These are phyloP conservation scores for Nakazawaea sp. DNA, from an alignment of 805 yeast species.

Conservation along the genomic window DNA sequence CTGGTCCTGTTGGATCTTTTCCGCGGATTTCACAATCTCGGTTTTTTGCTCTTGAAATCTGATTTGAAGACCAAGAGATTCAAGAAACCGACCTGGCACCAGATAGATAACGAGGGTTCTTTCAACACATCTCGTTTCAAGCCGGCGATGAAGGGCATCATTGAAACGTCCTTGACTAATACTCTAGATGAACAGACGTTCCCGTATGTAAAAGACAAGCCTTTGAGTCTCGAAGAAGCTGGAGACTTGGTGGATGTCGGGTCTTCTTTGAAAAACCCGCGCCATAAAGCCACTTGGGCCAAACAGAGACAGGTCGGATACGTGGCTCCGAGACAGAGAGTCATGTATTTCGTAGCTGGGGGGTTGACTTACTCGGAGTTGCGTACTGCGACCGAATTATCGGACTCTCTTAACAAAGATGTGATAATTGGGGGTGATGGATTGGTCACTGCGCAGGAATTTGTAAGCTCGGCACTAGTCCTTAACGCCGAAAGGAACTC, in stretches of 20 bases:
- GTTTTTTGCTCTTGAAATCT: constrained; percentile 28
- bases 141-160: constrained; percentile 59
- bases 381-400: constrained; percentile 66
- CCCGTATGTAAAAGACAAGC: constrained; percentile 74
- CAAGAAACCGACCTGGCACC: constrained; percentile 44
- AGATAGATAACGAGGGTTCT: constrained; percentile 40
- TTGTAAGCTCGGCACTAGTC: constrained; percentile 30
- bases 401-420: constrained; percentile 57
- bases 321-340: constrained; percentile 45
- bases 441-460: constrained; percentile 45
- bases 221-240: constrained; percentile 32
- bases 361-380: constrained; percentile 83
- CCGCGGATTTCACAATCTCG: constrained; percentile 42
- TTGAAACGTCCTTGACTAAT: constrained; percentile 44
- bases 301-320: constrained; percentile 20
- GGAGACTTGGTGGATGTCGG: constrained; percentile 20
- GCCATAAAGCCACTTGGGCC: constrained; percentile 77
- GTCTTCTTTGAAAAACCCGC: constrained; percentile 57
- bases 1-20: constrained; percentile 47
- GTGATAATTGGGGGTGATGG: constrained; percentile 79
- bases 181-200: constrained; percentile 52
- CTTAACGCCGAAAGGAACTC: constrained; percentile 29
- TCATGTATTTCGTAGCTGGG: constrained; percentile 81
- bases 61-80: constrained; percentile 34
- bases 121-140: constrained; percentile 66